Percentiles rank a stretch among this genome's conserved stretches.
phyloP scores from a whole-genome alignment of 2,329 filamentous ascomycete genomes.

The Pochonia chlamydosporia region DNA sequence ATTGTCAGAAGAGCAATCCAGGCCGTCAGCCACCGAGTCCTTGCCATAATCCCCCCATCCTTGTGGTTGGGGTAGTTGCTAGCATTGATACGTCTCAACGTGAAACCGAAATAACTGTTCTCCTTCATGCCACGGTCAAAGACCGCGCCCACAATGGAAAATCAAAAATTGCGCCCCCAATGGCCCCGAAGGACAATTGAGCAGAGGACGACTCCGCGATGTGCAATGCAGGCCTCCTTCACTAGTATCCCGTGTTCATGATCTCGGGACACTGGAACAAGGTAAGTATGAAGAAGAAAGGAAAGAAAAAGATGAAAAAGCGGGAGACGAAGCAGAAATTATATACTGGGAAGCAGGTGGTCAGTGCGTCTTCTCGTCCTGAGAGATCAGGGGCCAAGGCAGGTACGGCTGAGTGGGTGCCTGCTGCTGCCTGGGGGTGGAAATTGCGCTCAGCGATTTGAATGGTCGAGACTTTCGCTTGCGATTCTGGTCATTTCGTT shows the following conservation, averaged over 20 bases:
- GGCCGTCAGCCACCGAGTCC: too few species aligned
- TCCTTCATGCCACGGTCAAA: conserved; percentile 37
- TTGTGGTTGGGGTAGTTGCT: too few species aligned
- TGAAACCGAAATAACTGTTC: too few species aligned
- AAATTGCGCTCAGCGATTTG: conserved; percentile 6
- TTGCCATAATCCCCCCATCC: too few species aligned
- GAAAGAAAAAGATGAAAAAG: conserved; percentile 17
- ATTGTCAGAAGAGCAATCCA: too few species aligned
- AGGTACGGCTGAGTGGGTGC: conserved; percentile 1
- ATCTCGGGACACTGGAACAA: conserved; percentile 37
- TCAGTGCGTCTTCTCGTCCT: conserved; percentile 17
- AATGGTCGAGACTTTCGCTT: too few species aligned
- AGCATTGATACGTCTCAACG: too few species aligned
- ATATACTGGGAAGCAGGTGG: conserved; percentile 17
- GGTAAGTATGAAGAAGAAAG: conserved; percentile 46
- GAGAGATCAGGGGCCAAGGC: neutral
- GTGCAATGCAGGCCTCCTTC: conserved; percentile 47
- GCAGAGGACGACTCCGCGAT: conserved; percentile 40
- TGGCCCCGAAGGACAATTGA: conserved; percentile 48
- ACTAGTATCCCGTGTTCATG: conserved; percentile 36
- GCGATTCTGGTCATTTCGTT: neutral
- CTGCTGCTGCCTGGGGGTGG: conserved; percentile 8
- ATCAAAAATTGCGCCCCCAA: conserved; percentile 47
- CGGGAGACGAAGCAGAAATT: neutral
- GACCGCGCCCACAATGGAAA: conserved; percentile 39